phyloP scores from a whole-genome alignment of 2,329 filamentous ascomycete genomes.

The Thelonectria blattea region DNA sequence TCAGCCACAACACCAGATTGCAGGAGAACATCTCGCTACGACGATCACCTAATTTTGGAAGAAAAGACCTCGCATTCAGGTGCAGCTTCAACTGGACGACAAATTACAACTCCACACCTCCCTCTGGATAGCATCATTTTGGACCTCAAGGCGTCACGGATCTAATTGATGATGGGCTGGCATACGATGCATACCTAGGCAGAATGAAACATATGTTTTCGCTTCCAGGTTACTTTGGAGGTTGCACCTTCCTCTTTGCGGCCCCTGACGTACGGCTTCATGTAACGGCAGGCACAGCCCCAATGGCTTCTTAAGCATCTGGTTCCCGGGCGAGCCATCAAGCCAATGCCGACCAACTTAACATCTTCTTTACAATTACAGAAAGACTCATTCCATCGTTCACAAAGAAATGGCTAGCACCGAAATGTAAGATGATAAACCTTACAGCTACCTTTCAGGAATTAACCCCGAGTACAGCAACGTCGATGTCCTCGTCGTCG shows the following conservation, averaged over 20 bases:
- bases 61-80: background rate
- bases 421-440: background rate
- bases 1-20: slow-evolving; percentile 4
- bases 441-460: too few relatives aligned
- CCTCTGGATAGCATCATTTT: background rate
- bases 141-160: background rate
- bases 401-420: background rate
- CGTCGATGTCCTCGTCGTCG: slow-evolving; percentile 97
- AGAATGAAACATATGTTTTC: background rate
- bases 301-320: background rate
- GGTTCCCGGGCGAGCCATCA: too few relatives aligned
- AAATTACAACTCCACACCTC: background rate
- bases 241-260: background rate
- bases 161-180: background rate
- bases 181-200: slow-evolving; percentile 1
- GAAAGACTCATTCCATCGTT: background rate
- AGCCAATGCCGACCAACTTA: too few relatives aligned
- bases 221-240: background rate
- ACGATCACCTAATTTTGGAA: background rate
- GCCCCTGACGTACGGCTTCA: background rate
- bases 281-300: background rate
- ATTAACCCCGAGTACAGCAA: slow-evolving; percentile 59
- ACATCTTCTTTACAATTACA: background rate
- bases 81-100: background rate
- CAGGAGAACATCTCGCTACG: background rate